phyloP scores from a whole-genome alignment of 192 early-diverging fungal genomes.

The Entomortierella parvispora region DNA sequence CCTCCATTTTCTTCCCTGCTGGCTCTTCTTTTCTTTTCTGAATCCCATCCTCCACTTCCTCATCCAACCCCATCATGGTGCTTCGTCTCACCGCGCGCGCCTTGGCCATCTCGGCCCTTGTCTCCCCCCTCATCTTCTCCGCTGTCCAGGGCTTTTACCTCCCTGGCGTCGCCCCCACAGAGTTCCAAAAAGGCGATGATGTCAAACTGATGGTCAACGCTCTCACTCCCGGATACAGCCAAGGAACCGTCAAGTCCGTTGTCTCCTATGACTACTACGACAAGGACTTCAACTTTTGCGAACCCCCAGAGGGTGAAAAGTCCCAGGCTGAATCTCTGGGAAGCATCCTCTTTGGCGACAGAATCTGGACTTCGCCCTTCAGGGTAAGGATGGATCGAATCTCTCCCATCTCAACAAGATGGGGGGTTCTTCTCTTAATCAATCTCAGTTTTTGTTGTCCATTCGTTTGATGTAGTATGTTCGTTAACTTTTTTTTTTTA shows the following conservation, averaged over 20 bases:
- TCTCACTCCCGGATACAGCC: conserved; percentile 75
- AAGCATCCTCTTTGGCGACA: conserved; percentile 95
- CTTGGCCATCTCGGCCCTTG: neutral
- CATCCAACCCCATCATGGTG: neutral
- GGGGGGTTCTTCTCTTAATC: too few species aligned
- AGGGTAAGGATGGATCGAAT: conserved; percentile 62
- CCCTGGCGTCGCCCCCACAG: conserved; percentile 91
- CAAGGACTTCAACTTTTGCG: conserved; percentile 86
- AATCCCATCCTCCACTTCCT: too few species aligned
- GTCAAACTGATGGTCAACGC: conserved; percentile 92
- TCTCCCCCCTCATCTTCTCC: neutral
- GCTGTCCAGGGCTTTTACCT: conserved; percentile 80
- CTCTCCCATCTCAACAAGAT: neutral
- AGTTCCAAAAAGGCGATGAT: conserved; percentile 75
- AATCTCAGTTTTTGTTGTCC: too few species aligned
- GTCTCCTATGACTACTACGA: conserved; percentile 93
- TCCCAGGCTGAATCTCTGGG: conserved; percentile 86
- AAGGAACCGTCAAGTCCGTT: conserved; percentile 71
- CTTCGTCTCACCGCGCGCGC: conserved; percentile 2
- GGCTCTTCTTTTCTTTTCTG: too few species aligned
- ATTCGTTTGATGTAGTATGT: too few species aligned
- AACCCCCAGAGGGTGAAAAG: conserved; percentile 62
- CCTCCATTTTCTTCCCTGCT: too few species aligned
- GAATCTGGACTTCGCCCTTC: conserved; percentile 87
- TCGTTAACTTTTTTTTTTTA: too few species aligned